A percentile compares a stretch with the other conserved stretches of the same genome.
Evolutionary conservation across 179 eudicot species (phyloP).

Genomic region (Amaranthus tricolor): DNA sequence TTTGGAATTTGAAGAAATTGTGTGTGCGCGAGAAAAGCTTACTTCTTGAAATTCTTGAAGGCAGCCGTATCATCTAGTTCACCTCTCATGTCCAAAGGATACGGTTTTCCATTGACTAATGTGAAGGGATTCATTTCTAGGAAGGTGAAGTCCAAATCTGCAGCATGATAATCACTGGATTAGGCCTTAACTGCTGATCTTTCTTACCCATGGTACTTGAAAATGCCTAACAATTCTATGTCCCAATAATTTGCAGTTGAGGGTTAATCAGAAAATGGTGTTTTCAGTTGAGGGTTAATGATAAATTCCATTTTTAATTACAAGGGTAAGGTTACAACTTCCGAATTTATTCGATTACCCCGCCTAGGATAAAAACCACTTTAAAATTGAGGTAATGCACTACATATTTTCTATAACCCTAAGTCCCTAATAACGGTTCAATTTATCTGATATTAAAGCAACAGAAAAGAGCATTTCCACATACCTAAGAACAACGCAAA

Average conservation of each 20-base stretch:
- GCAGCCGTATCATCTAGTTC: constrained; percentile 93
- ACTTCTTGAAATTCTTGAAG: constrained; percentile 88
- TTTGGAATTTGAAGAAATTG: background rate
- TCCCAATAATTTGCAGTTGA: background rate
- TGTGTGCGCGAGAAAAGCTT: background rate
- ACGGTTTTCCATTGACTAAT: constrained; percentile 73
- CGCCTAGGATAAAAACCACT: background rate
- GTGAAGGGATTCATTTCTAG: constrained; percentile 93
- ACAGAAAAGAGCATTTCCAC: background rate
- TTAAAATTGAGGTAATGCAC: background rate
- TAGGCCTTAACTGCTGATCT: background rate
- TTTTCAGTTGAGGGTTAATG: no score
- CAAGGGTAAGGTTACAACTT: no score
- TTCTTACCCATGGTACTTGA: background rate
- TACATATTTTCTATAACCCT: background rate
- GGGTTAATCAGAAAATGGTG: background rate
- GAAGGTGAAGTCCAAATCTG: constrained; percentile 90
- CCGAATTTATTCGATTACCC: no score
- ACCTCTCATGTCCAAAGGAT: constrained; percentile 92
- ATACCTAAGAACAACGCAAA: constrained; percentile 32
- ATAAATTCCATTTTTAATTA: no score
- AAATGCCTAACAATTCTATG: background rate
- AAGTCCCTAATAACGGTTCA: background rate
- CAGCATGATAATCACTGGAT: constrained; percentile 9
- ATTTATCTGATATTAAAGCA: background rate